A percentile compares a stretch with the other conserved stretches of the same genome.
These are phyloP conservation scores for Populus hybrid DNA, from an alignment of 441 rosid species.

Conservation along the genomic window DNA sequence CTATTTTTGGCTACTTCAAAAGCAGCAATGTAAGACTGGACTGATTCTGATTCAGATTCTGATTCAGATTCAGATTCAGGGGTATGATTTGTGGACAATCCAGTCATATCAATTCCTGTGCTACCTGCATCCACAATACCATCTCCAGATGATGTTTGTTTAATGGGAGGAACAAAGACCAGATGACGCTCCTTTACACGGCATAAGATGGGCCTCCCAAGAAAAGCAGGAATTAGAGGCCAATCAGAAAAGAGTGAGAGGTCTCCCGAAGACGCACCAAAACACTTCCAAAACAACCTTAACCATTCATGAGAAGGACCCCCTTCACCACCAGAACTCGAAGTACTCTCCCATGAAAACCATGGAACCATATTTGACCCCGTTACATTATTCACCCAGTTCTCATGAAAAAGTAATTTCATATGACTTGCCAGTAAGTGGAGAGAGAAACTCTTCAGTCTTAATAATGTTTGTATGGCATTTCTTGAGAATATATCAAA, in stretches of 20 bases:
- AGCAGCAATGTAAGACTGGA: conserved; percentile 51
- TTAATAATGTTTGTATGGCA: conserved; percentile 55
- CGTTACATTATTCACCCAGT: conserved; percentile 82
- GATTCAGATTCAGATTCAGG: conserved; percentile 48
- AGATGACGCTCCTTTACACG: conserved; percentile 80
- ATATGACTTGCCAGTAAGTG: conserved; percentile 75
- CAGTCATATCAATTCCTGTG: conserved; percentile 34
- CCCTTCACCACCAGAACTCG: conserved; percentile 62
- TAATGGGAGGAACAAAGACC: conserved; percentile 63
- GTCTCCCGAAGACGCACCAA: conserved; percentile 65
- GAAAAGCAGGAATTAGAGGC: conserved; percentile 98
- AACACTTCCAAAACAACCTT: conserved; percentile 87
- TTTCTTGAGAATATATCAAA: conserved; percentile 58
- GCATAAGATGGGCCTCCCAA: conserved; percentile 89
- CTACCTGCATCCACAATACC: conserved; percentile 29
- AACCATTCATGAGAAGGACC: conserved; percentile 98
- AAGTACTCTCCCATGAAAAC: conserved; percentile 89
- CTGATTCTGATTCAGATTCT: conserved; percentile 44
- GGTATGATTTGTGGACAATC: conserved; percentile 34
- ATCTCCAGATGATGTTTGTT: conserved; percentile 35
- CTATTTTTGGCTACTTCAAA: conserved; percentile 47
- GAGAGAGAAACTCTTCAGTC: conserved; percentile 73
- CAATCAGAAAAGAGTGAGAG: conserved; percentile 82
- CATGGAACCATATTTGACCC: conserved; percentile 72
- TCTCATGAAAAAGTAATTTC: conserved; percentile 73